phyloP scores from a whole-genome alignment of 345 rosid species.

The Bruguiera gymnorhiza region DNA sequence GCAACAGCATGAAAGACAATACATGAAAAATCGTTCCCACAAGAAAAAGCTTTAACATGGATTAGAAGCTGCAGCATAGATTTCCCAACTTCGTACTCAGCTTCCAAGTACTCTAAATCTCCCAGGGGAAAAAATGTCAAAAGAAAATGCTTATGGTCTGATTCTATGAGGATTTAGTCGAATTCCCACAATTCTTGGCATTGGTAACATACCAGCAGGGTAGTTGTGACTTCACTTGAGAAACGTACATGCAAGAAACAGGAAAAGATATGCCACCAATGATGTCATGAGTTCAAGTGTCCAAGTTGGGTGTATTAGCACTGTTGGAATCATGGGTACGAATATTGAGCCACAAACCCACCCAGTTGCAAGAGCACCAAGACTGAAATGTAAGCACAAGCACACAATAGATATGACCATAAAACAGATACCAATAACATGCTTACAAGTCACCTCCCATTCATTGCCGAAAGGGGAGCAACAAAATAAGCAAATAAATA shows the following conservation, averaged over 20 bases:
- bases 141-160: no score
- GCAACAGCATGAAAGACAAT: no score
- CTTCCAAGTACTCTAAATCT: no score
- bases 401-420: background rate
- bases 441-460: no score
- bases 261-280: conserved; percentile 63
- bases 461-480: background rate
- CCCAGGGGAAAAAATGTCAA: no score
- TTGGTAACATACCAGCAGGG: no score
- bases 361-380: conserved; percentile 74
- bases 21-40: no score
- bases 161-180: background rate
- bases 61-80: background rate
- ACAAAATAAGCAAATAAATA: background rate
- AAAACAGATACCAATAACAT: background rate
- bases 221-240: conserved; percentile 50
- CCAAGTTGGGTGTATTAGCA: conserved; percentile 73
- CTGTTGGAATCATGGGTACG: conserved; percentile 80
- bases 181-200: background rate
- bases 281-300: conserved; percentile 92
- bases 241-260: conserved; percentile 85
- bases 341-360: conserved; percentile 77
- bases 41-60: no score
- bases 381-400: conserved; percentile 38
- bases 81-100: background rate